phyloP scores from a whole-genome alignment of 352 stramenopile species.

The Aphanomyces invadans region DNA sequence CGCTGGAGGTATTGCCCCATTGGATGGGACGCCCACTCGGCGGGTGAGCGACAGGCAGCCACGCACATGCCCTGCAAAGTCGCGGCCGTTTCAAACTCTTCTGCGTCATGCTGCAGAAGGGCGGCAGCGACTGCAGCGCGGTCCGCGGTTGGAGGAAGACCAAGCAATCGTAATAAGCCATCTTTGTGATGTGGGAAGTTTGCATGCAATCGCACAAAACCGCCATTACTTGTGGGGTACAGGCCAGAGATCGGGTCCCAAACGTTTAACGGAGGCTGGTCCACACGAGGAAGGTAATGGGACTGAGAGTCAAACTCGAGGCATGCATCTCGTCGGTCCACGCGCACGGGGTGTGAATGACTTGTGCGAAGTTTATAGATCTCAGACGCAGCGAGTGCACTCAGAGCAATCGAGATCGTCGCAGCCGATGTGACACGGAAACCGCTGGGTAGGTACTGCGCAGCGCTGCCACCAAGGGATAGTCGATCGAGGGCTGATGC shows the following conservation, averaged over 20 bases:
- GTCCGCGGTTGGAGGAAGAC: not conserved
- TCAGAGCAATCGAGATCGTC: conserved; percentile 20
- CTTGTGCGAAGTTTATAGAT: conserved; percentile 14
- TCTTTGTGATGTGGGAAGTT: conserved; percentile 25
- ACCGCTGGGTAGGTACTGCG: not conserved
- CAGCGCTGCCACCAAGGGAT: not conserved
- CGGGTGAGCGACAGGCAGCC: conserved; percentile 7
- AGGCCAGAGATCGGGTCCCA: conserved; percentile 25
- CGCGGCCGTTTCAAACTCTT: conserved; percentile 1
- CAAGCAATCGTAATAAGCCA: conserved; percentile 3
- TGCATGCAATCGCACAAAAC: conserved; percentile 14
- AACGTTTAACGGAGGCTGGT: not conserved
- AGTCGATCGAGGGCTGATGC: not conserved
- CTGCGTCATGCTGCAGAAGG: not conserved
- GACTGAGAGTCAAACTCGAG: conserved; percentile 10
- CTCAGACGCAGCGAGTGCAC: conserved; percentile 10
- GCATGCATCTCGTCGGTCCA: not conserved
- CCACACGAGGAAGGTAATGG: not conserved
- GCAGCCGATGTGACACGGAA: conserved; percentile 17
- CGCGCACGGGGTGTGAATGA: not conserved
- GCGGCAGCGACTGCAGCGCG: not conserved
- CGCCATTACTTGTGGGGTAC: conserved; percentile 11
- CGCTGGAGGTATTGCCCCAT: conserved; percentile 3
- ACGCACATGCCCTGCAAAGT: conserved; percentile 12
- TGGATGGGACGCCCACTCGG: conserved; percentile 12